Conservation (phyloP, 2,329 filamentous ascomycete species). For the Didymella segeticola region DNA sequence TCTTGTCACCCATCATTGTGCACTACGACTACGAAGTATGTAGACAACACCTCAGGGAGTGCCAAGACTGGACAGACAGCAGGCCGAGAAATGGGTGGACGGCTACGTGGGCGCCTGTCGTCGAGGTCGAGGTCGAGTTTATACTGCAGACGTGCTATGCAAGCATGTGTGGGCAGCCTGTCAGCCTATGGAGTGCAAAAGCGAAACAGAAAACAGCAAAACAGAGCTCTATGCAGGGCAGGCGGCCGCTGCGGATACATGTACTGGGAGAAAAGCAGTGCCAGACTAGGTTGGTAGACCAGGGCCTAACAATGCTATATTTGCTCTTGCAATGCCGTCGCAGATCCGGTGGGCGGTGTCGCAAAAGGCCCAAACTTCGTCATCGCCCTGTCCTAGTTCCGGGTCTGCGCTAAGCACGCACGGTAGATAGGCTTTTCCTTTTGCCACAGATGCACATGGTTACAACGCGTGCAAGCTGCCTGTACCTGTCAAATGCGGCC, state of each 20-base stretch:
- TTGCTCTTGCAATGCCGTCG: conserved; percentile 29
- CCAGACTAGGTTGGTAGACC: conserved; percentile 25
- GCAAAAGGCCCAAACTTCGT: conserved; percentile 20
- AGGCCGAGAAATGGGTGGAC: background rate
- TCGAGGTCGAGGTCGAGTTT: no score
- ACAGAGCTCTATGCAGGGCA: conserved; percentile 29
- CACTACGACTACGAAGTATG: no score
- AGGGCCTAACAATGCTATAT: conserved; percentile 33
- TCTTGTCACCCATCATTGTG: conserved; percentile 38
- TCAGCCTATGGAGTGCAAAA: conserved; percentile 18
- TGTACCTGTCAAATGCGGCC: conserved; percentile 6
- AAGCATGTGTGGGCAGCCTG: no score
- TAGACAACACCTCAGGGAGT: background rate
- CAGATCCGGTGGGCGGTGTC: conserved; percentile 32
- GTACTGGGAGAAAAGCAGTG: conserved; percentile 19
- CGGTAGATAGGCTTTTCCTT: conserved; percentile 6
- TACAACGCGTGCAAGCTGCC: conserved; percentile 19
- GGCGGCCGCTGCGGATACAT: conserved; percentile 18
- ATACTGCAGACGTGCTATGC: conserved; percentile 7
- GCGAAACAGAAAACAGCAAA: conserved; percentile 32
- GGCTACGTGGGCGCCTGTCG: conserved; percentile 4
- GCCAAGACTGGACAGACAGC: background rate
- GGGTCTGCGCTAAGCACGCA: conserved; percentile 13
- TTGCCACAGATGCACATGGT: no score
- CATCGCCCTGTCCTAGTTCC: conserved; percentile 14